These are phyloP conservation scores for Pichia exigua DNA, from an alignment of 805 yeast species.

Conservation along the genomic window DNA sequence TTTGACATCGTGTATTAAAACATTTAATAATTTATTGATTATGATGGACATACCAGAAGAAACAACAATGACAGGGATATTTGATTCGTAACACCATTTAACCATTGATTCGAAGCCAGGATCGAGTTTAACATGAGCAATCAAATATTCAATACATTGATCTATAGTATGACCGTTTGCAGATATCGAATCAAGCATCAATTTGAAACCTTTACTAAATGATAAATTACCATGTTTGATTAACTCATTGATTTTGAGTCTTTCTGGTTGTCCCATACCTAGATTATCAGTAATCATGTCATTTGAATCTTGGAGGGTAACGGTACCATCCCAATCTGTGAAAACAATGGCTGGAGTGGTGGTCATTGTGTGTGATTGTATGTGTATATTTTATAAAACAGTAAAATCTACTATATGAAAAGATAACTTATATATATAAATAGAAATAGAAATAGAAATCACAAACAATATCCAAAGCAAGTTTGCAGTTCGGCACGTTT, in stretches of 20 bases:
- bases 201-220: conserved; percentile 76
- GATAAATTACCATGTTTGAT: conserved; percentile 60
- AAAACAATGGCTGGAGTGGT: conserved; percentile 36
- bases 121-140: conserved; percentile 65
- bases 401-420: no score
- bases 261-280: conserved; percentile 72
- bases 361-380: background rate
- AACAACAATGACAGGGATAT: conserved; percentile 79
- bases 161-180: conserved; percentile 38
- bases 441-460: no score
- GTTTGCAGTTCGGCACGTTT: no score
- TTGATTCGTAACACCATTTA: conserved; percentile 63
- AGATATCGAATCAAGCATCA: conserved; percentile 81
- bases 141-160: conserved; percentile 67
- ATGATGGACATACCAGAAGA: conserved; percentile 93
- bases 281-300: conserved; percentile 82
- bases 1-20: conserved; percentile 46
- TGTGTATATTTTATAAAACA: no score
- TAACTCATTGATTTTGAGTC: conserved; percentile 61
- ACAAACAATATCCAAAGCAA: no score
- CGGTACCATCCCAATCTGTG: conserved; percentile 98
- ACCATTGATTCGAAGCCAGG: conserved; percentile 84
- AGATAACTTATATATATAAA: no score
- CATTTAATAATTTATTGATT: conserved; percentile 59
- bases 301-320: conserved; percentile 90